A percentile compares a stretch with the other conserved stretches of the same genome.
Evolutionary conservation across 2,329 filamentous ascomycete genomes (phyloP).

Genomic region (Epicoccum sorghinum): DNA sequence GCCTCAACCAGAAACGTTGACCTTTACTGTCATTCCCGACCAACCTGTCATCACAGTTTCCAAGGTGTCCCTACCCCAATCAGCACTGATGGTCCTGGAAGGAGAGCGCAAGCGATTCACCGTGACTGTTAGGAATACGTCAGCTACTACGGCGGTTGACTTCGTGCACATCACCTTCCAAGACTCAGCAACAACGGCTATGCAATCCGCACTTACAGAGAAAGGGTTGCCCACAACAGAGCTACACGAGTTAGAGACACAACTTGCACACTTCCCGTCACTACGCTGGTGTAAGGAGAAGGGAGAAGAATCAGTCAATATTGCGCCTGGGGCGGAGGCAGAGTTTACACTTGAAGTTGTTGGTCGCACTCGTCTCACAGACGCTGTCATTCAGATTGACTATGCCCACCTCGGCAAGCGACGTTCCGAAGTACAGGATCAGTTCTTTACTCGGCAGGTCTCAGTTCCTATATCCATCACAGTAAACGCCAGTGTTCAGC

Average conservation of each 20-base stretch:
- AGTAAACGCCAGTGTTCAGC: constrained; percentile 88
- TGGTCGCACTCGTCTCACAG: constrained; percentile 83
- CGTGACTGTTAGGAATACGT: constrained; percentile 80
- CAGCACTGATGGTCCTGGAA: constrained; percentile 89
- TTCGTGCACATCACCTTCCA: constrained; percentile 88
- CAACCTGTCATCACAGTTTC: constrained; percentile 81
- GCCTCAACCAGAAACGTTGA: constrained; percentile 54
- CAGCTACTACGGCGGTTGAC: constrained; percentile 72
- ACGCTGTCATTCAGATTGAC: constrained; percentile 80
- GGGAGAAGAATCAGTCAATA: constrained; percentile 59
- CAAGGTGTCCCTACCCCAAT: constrained; percentile 78
- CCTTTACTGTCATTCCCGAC: constrained; percentile 75
- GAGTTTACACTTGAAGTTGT: constrained; percentile 84
- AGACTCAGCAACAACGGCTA: constrained; percentile 80
- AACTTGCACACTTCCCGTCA: constrained; percentile 74
- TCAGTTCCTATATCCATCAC: constrained; percentile 83
- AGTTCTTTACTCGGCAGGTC: constrained; percentile 84
- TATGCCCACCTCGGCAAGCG: constrained; percentile 81
- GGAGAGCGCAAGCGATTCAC: constrained; percentile 81
- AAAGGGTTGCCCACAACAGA: constrained; percentile 80
- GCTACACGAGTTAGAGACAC: constrained; percentile 83
- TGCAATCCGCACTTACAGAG: constrained; percentile 76
- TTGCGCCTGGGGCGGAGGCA: constrained; percentile 69
- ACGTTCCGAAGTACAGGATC: constrained; percentile 69
- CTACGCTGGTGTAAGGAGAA: constrained; percentile 56